Evolutionary conservation across 768 basidiomycete genomes (phyloP), one percentile per base, ranked within the genome.

Genomic region (Boletus reticuloceps): DNA sequence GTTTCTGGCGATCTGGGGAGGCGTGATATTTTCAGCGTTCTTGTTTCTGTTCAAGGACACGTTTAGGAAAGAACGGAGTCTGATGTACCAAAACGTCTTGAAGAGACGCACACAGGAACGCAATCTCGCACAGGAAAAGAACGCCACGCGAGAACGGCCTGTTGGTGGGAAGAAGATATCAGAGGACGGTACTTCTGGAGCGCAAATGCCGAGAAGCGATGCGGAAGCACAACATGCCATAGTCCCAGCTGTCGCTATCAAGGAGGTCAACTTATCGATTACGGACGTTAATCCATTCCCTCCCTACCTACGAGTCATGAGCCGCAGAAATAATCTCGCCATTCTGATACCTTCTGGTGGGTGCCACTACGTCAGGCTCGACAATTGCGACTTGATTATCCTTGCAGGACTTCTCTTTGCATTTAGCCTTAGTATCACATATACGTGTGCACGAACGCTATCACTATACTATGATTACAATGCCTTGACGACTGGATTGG

Each of bases 11-110:
- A 85, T 87, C 29, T 79, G 85, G 59, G 81, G 82, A 6, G 84
- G 82, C 0, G 42, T 77, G 14, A 81, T 79, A 53, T 74, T 82
- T 54, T 38, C 81, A 20, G 72, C 78, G 16, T 91, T 91, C 69
- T 54, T 89, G 34, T 67, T 86, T n/a, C 72, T 86, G 64, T 91
- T 94, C 76, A 81, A 80, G 51, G 92, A 97, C 65, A 93, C 91
- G 0, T 95, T 90, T 73, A 81, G 94, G 32, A 78, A 79, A 56
- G 91, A 95, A 63, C 85, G 94, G 36, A 94, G 92, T 53, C 70
- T 88, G 16, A 78, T 83, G 1, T 96, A 95, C 67, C 91, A 92
- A 64, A 77, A 77, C 10, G 82, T 86, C 0, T 68, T 90, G 47
- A 79, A 76, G 58, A 73, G 72, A 36, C 76, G 76, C 6, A 47